Base-by-base conservation (phyloP, 495 filamentous ascomycete species). In the Trichoderma orchidacearum region DNA sequence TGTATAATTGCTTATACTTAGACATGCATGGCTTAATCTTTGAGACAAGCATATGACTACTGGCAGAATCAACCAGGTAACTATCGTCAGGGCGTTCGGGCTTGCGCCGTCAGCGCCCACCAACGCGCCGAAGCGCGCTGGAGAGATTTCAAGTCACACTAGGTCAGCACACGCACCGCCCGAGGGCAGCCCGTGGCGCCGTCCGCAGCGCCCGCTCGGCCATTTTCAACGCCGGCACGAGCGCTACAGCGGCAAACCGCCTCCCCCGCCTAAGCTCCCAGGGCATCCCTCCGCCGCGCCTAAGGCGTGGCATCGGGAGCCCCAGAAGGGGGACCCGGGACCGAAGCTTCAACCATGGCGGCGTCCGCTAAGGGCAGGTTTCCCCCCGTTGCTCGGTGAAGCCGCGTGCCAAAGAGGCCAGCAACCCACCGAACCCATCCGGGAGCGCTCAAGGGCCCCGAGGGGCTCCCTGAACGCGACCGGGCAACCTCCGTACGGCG, bases 21-120 rank as follows among this genome's bases (percentile, higher is more conserved):
- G 75, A 83, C 75, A 81, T 84, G 76, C 76, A 82, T 84, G 76
- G 80, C 77, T 83, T 83, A 84, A 81, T 83, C 75, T 82, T 83
- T 84, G 76, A 84, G 75, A 83, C 76, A 84, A 83, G 75, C 75
- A 83, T 83, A 82, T 83, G 72, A 82, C 76, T 82, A 81, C 78
- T 82, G 74, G 76, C 78, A 83, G 78, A 82, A 83, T 83, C 76
- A 82, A 83, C 77, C 78, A 83, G 75, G 72, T 83, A 82, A 74
- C 75, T 79, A 79, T 76, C 73, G 63, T 80, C n/a, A n/a, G n/a
- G n/a, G n/a, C n/a, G n/a, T n/a, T n/a, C n/a, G n/a, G n/a, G n/a
- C n/a, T n/a, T n/a, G n/a, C n/a, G n/a, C 21, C 48, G 48, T 18
- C 48, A 18, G 48, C 9, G 48, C 21, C 21, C 9, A 18, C 48